Evolutionary conservation across 306 rosid species (phyloP).

Genomic region (Cucurbita maxima): DNA sequence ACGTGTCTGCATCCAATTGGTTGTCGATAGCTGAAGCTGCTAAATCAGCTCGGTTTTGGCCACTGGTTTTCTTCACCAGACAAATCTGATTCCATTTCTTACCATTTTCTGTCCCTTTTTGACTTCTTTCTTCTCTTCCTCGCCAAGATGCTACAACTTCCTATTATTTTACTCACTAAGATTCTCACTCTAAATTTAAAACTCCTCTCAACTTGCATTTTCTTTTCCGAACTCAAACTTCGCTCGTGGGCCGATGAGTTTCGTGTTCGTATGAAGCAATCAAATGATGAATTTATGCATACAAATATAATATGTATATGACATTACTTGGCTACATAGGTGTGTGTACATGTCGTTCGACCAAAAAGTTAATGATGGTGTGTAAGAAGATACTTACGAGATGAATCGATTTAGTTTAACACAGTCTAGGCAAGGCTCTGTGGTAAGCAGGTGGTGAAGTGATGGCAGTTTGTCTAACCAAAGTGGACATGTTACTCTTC

Average conservation of each 20-base stretch:
- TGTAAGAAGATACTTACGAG: too few species aligned
- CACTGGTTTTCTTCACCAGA: background rate
- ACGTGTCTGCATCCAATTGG: background rate
- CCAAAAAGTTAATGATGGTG: too few species aligned
- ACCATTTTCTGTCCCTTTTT: background rate
- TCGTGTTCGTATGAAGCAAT: background rate
- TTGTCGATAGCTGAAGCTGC: background rate
- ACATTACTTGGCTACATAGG: too few species aligned
- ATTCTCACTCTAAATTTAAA: background rate
- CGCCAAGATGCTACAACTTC: background rate
- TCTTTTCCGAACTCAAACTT: background rate
- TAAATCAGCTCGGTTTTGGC: background rate
- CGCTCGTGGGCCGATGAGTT: background rate
- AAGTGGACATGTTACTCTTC: conserved; percentile 44
- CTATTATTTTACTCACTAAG: background rate
- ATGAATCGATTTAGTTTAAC: conserved; percentile 14
- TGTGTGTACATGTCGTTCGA: too few species aligned
- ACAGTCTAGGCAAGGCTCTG: conserved; percentile 34
- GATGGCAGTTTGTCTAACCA: conserved; percentile 17
- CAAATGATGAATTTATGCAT: background rate
- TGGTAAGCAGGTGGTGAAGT: conserved; percentile 19
- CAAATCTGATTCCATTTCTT: background rate
- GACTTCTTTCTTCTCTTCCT: background rate
- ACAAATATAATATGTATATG: background rate
- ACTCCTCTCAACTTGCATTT: background rate